Base-by-base conservation (phyloP, 2,329 filamentous ascomycete species). In the Fonsecaea multimorphosa region DNA sequence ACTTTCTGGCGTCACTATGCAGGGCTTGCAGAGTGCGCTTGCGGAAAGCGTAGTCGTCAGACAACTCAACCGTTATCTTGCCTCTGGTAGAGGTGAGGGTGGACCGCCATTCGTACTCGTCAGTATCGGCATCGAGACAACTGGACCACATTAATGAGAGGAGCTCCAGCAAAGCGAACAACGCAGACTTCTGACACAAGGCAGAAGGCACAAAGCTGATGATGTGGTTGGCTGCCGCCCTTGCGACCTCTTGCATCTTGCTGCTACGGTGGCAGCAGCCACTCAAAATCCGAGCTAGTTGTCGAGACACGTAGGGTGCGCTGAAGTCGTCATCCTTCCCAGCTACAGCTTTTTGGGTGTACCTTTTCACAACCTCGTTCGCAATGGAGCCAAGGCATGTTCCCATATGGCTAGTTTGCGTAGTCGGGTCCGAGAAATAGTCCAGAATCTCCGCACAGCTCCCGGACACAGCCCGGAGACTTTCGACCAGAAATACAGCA, bases 371-470 rank as follows among this genome's bases (percentile, higher is more conserved):
- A 19, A 93, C 90, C 14, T 87, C 86, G n/a, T 83, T 82, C 0
- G 86, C 85, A 70, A 90, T 85, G 1, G 85, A 84, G 70, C 82
- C 82, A 84, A 90, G 88, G 71, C 86, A 88, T 56, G 82, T 84
- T 44, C 86, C 85, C 76, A 89, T 85, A 34, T 85, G 81, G n/a
- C 83, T 82, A 5, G 78, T 83, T 69, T 85, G 85, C 64, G 90
- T 90, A 72, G 92, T 93, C 5, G 93, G 93, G 74, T 99, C 95
- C n/a, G 96, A 82, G 78, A 98, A 99, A 78, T 99, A 99, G 0
- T 88, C 90, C 51, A 98, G 81, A 3, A 93, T 89, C 74, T 93
- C 92, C 27, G 92, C 96, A 76, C 93, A 98, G 75, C 97, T 91
- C 9, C 95, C 95, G 7, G 91, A 86, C 63, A 91, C 89, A 22